These are phyloP conservation scores for Mycena crocata DNA, from an alignment of 768 basidiomycete genomes.

Conservation along the genomic window DNA sequence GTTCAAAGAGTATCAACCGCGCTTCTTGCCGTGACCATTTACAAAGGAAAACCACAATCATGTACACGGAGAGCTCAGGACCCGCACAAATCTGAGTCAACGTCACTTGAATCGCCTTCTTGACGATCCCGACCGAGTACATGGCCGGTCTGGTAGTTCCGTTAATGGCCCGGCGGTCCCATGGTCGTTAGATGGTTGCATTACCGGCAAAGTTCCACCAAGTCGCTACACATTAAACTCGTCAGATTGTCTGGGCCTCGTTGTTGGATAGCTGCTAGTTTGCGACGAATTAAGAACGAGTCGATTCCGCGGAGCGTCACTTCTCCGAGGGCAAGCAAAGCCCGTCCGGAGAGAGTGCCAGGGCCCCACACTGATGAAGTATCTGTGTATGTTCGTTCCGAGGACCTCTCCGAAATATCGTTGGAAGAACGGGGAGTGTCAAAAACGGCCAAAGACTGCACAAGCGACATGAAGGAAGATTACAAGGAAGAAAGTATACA, in stretches of 20 bases:
- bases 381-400: slow-evolving; percentile 13
- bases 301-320: slow-evolving; percentile 36
- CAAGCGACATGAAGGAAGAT: neutral
- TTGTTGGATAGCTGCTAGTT: slow-evolving; percentile 25
- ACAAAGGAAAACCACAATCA: neutral
- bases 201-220: slow-evolving; percentile 22
- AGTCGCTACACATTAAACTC: slow-evolving; percentile 4
- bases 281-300: slow-evolving; percentile 26
- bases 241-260: neutral
- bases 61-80: neutral
- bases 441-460: neutral
- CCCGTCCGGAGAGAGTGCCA: slow-evolving; percentile 35
- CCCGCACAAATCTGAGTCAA: slow-evolving; percentile 4
- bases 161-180: no score
- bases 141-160: slow-evolving; percentile 10
- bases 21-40: slow-evolving; percentile 17
- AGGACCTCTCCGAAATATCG: neutral
- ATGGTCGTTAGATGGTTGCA: no score
- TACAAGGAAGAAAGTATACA: no score
- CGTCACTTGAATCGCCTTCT: neutral
- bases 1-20: slow-evolving; percentile 4
- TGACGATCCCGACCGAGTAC: slow-evolving; percentile 5
- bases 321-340: slow-evolving; percentile 35
- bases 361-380: slow-evolving; percentile 36
- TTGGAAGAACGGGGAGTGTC: neutral